Base-by-base conservation (phyloP, 2,329 filamentous ascomycete species). In the Pseudopithomyces chartarum region DNA sequence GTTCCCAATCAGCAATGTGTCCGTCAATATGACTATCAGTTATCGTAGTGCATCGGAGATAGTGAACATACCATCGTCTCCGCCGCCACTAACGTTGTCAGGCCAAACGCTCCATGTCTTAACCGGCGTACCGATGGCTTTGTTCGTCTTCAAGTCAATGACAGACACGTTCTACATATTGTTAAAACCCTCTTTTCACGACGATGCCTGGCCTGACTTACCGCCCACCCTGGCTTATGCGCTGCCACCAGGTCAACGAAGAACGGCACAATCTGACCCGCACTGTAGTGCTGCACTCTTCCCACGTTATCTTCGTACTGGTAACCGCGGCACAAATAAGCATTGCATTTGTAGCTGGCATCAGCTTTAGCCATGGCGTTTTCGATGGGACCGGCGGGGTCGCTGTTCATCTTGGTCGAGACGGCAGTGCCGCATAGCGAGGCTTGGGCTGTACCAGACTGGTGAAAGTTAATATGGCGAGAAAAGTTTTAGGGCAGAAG, bases 271-370 rank as follows among this genome's bases (percentile, higher is more conserved):
- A 66, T 65, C 66, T 81, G 67, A 58, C 80, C 79, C 15, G 75
- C 64, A 6, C 72, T 78, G 75, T 79, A 84, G 22, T 67, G 72
- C 60, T 82, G 77, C 38, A 84, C 76, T 57, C 81, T 81, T 58
- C 64, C 76, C 54, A 67, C 79, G 76, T 83, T 84, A 75, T 85
- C 83, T 53, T 59, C 78, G 70, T 78, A 83, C 69, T 83, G 79
- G 75, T 79, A 81, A 52, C 82, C 82, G 69, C 83, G 82, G 80
- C 80, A 83, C 53, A 82, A 73, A 74, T 76, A 81, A 59, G 81
- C 70, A 60, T 81, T 71, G 65, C 81, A 83, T 34, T 70, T 69
- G 8, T 65, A 54, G 33, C 13, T 20, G 2, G 32, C 23, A 20
- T 46, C 42, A 23, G 40, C 34, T 15, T 38, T 39, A 5, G 40